Percentiles rank a stretch among this genome's conserved stretches.
These are phyloP conservation scores for Sporobolomyces pararoseus DNA, from an alignment of 768 basidiomycete genomes.

Conservation along the genomic window DNA sequence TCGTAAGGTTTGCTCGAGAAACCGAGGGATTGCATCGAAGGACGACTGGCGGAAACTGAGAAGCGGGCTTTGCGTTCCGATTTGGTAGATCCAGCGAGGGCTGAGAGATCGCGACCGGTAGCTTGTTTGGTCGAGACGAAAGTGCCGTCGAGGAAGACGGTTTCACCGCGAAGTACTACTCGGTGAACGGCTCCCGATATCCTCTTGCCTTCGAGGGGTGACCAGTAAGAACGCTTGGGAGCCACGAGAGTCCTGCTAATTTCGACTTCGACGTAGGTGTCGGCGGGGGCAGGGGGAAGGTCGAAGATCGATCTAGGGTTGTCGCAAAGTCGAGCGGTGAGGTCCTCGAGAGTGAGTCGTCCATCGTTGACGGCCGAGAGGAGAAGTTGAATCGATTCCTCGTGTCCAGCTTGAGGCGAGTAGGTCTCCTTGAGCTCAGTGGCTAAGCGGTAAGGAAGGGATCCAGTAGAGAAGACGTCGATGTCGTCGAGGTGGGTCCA, in stretches of 20 bases:
- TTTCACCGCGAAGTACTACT: constrained; percentile 83
- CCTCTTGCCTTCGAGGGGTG: constrained; percentile 64
- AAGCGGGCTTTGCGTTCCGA: constrained; percentile 47
- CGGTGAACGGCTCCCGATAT: constrained; percentile 78
- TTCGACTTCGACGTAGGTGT: constrained; percentile 89
- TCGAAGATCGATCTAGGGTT: constrained; percentile 90
- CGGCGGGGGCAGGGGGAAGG: constrained; percentile 64
- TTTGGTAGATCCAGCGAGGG: constrained; percentile 39
- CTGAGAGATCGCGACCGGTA: constrained; percentile 49
- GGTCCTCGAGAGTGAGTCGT: constrained; percentile 73
- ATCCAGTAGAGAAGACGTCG: constrained; percentile 86
- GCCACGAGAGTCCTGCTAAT: constrained; percentile 69
- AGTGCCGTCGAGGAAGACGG: constrained; percentile 79
- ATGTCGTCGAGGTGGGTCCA: constrained; percentile 81
- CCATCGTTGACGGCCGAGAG: constrained; percentile 78
- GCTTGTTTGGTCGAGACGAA: constrained; percentile 54
- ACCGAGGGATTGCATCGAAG: constrained; percentile 41
- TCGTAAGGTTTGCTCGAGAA: constrained; percentile 37
- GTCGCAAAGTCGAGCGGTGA: constrained; percentile 77
- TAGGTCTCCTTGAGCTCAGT: constrained; percentile 60
- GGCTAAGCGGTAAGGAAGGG: constrained; percentile 73
- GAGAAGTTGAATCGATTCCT: constrained; percentile 81
- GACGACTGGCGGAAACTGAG: constrained; percentile 47
- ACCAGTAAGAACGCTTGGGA: constrained; percentile 60
- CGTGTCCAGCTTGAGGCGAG: constrained; percentile 71